Conservation (phyloP, 306 rosid species). For the Sicyos baderoa region DNA sequence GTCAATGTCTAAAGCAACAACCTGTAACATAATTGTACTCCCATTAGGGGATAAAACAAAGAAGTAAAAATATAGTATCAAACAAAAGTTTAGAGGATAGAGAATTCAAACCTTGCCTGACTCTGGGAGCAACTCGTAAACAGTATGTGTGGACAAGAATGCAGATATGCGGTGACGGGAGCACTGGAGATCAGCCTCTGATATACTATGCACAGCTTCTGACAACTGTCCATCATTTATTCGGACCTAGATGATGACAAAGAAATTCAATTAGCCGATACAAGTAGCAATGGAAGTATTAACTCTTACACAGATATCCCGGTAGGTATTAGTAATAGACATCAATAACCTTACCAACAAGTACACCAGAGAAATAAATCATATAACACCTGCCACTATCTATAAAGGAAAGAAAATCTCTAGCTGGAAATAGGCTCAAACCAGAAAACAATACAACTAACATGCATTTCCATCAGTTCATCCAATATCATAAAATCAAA, state of each 20-base stretch:
- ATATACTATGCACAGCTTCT: constrained; percentile 53
- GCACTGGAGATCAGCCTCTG: constrained; percentile 72
- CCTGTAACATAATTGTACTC: constrained; percentile 42
- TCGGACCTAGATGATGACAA: constrained; percentile 49
- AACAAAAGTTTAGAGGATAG: constrained; percentile 24
- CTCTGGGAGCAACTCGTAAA: constrained; percentile 94
- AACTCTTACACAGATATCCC: neutral
- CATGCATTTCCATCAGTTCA: no score
- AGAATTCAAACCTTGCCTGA: constrained; percentile 97
- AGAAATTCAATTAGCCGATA: constrained; percentile 18
- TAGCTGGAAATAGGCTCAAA: no score
- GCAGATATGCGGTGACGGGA: constrained; percentile 70
- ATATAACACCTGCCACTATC: no score
- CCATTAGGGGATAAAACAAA: constrained; percentile 18
- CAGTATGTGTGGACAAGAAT: constrained; percentile 64
- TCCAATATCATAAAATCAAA: no score
- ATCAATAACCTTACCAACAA: neutral
- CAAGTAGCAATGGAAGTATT: constrained; percentile 19
- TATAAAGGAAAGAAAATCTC: no score
- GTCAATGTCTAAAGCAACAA: constrained; percentile 79
- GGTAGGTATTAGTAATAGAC: neutral
- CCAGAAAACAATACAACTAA: no score
- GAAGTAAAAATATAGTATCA: neutral
- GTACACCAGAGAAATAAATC: no score
- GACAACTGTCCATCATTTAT: constrained; percentile 50